These are phyloP conservation scores for Orbilia ellipsospora DNA, from an alignment of 2,329 filamentous ascomycete species.

Conservation along the genomic window DNA sequence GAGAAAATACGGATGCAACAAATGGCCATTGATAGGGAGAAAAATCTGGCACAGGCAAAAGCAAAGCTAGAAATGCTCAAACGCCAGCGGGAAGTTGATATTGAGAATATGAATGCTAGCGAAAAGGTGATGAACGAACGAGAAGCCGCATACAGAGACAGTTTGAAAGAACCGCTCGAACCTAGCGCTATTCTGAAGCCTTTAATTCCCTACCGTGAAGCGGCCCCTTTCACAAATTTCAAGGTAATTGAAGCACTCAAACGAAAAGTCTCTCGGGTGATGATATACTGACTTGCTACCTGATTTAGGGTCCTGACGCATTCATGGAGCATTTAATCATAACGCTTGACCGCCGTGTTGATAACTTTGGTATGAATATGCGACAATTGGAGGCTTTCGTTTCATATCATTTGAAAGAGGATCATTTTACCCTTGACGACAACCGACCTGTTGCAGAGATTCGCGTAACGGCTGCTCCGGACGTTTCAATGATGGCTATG, in stretches of 20 bases:
- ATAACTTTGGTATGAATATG: constrained; percentile 49
- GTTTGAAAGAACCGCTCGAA: constrained; percentile 20
- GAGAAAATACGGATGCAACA: constrained; percentile 18
- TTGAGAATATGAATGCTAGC: constrained; percentile 1
- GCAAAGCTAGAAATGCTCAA: constrained; percentile 11
- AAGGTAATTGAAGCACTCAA: constrained; percentile 14
- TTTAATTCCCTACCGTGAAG: constrained; percentile 41
- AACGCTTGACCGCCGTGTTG: constrained; percentile 36
- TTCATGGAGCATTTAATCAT: constrained; percentile 40
- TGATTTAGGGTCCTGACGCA: constrained; percentile 34
- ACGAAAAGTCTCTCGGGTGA: background rate
- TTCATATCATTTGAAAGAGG: constrained; percentile 22
- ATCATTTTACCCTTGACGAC: constrained; percentile 52
- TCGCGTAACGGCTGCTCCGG: constrained; percentile 42
- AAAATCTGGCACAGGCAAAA: constrained; percentile 6
- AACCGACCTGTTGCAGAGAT: constrained; percentile 40
- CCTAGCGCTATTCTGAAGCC: constrained; percentile 31
- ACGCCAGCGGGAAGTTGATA: background rate
- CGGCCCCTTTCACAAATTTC: constrained; percentile 39
- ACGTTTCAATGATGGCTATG: constrained; percentile 46
- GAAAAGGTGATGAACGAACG: constrained; percentile 30
- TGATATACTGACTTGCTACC: constrained; percentile 8
- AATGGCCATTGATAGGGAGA: constrained; percentile 3
- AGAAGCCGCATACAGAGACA: constrained; percentile 29
- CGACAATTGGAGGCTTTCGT: constrained; percentile 40